Conservation (phyloP, 176 grass and related monocot species). For the Carex littledalei region DNA sequence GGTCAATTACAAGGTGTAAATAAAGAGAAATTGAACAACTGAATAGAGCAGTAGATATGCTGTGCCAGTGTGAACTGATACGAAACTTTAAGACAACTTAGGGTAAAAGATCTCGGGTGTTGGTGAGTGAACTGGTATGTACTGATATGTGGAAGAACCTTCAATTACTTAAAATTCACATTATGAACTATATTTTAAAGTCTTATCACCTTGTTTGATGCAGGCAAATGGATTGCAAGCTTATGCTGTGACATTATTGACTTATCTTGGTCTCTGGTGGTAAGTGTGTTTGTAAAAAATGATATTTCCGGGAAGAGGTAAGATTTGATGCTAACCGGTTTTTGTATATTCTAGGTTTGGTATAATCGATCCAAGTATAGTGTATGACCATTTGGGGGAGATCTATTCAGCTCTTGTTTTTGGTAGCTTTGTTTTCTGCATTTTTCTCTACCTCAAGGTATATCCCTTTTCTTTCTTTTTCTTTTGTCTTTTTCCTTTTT, state of each 20-base stretch:
- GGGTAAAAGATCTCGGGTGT: not conserved
- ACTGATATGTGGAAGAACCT: not conserved
- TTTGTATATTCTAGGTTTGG: slow-evolving; percentile 51
- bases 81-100: not conserved
- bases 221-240: slow-evolving; percentile 97
- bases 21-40: not conserved
- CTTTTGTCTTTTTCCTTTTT: not conserved
- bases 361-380: slow-evolving; percentile 77
- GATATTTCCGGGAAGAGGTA: not conserved
- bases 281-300: slow-evolving; percentile 34
- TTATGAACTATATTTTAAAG: not conserved
- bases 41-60: not conserved
- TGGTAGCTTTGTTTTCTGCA: slow-evolving; percentile 93
- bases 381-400: slow-evolving; percentile 95
- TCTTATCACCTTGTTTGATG: not conserved
- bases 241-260: slow-evolving; percentile 84
- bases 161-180: not conserved
- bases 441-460: slow-evolving; percentile 89
- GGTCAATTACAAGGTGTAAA: not conserved
- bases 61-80: not conserved
- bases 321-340: not conserved
- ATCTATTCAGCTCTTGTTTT: slow-evolving; percentile 85
- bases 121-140: not conserved
- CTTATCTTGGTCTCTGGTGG: slow-evolving; percentile 91
- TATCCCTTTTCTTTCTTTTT: slow-evolving; percentile 7